Conservation (phyloP, 2,329 filamentous ascomycete genomes). For the Parasarocladium wereldwijsianum region DNA sequence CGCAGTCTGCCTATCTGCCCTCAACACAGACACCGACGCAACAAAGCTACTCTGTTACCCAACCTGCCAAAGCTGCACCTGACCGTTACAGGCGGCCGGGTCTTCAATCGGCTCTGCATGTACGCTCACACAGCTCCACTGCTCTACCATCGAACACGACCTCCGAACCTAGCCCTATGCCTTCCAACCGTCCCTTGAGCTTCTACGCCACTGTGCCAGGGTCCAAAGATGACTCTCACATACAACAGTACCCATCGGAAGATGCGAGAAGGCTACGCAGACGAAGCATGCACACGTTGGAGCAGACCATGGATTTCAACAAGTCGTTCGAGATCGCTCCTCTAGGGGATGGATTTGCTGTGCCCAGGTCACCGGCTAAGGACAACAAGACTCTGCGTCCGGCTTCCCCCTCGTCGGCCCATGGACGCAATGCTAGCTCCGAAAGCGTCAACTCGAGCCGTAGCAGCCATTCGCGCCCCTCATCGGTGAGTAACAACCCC, state of each 20-base stretch:
- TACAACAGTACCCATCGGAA: conserved; percentile 45
- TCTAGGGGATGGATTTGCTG: conserved; percentile 1
- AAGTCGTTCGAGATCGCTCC: conserved; percentile 7
- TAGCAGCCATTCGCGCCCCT: conserved; percentile 44
- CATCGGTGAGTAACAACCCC: conserved; percentile 54
- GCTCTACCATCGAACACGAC: conserved; percentile 13
- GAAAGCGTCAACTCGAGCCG: conserved; percentile 48
- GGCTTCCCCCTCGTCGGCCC: conserved; percentile 13
- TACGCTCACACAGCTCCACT: conserved; percentile 21
- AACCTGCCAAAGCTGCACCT: conserved; percentile 35
- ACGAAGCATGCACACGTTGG: conserved; percentile 62
- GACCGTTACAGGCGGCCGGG: conserved; percentile 68
- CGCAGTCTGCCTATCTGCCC: conserved; percentile 26
- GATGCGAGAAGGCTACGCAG: conserved; percentile 64
- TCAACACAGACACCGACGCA: too few relatives aligned
- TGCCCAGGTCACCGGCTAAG: conserved; percentile 17
- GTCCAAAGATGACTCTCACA: conserved; percentile 53
- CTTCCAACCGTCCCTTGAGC: conserved; percentile 35
- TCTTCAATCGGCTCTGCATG: conserved; percentile 24
- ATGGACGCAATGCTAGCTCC: conserved; percentile 40
- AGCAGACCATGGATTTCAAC: conserved; percentile 11
- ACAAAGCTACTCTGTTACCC: conserved; percentile 27
- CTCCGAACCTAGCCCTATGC: conserved; percentile 15
- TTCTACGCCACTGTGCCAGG: conserved; percentile 33
- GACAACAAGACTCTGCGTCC: conserved; percentile 25